Evolutionary conservation across 441 rosid species (phyloP), one percentile per base, ranked within the genome.

Genomic region (Populus hybrid): DNA sequence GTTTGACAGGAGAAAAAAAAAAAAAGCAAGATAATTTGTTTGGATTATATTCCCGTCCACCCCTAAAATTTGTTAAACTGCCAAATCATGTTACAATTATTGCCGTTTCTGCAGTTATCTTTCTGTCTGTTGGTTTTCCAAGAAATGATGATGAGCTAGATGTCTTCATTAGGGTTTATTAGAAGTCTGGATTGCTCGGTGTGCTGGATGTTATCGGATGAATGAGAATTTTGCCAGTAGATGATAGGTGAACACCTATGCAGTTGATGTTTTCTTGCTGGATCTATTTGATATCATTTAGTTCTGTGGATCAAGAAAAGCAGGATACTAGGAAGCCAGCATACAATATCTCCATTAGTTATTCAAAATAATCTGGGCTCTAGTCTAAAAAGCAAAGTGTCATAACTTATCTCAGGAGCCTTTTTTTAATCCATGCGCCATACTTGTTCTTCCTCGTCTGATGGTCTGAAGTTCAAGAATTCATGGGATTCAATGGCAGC

Each of bases 401-500:
- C 16, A 14, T 11, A 46, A 14, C 57, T 46, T 14, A 14, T 11
- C 3, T 14, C 5, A 0, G 57, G 57, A 46, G 57, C 16, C 6
- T 46, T 4, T 14, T 14, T 12, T 10, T 3, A 40, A 10, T 12
- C 20, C 20, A 46, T 46, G 57, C 12, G 14, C 57, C 18, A 14
- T 4, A 1, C 57, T 46, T 46, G 57, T 14, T 46, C 57, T 46
- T 46, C 16, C 5, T 3, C 20, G 57, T 14, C 18, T 4, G 57
- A 46, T 14, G 18, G 2, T 46, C 57, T 46, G 57, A 46, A 46
- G 18, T 14, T 46, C 20, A 46, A 14, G 18, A 12, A 46, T 46
- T 46, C 1, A 35, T 63, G 6, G 46, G 59, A 74, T 69, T 78
- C 61, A 89, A 66, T 0, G 87, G 79, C 66, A 90, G 21, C 76